Conservation (phyloP, 192 early-diverging fungal species). For the Coemansia sp. region DNA sequence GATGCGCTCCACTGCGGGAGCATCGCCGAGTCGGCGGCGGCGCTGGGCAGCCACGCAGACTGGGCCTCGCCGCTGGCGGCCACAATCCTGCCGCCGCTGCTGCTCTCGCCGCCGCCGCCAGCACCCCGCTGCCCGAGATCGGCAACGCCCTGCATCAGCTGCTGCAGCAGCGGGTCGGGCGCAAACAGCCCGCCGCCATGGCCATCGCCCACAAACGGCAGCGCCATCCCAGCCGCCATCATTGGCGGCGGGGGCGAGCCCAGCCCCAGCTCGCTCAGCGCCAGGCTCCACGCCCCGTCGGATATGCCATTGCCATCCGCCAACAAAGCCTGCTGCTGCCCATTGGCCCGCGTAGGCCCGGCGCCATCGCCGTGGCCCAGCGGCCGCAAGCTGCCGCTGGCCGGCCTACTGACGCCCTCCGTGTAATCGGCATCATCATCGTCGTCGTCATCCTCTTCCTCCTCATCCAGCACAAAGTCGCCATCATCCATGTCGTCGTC, state of each 20-base stretch:
- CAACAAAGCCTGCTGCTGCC: background rate
- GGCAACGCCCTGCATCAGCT: constrained; percentile 35
- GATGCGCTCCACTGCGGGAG: constrained; percentile 15
- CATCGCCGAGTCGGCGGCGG: constrained; percentile 13
- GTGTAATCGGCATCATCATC: constrained; percentile 38
- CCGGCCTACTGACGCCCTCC: background rate
- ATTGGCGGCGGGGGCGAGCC: constrained; percentile 8
- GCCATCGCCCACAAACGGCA: background rate
- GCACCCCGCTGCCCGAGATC: background rate
- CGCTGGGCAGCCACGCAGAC: constrained; percentile 21
- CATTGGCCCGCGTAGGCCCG: too few species aligned
- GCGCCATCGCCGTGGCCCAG: background rate
- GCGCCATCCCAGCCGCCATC: background rate
- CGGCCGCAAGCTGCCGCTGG: background rate
- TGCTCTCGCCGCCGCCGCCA: background rate
- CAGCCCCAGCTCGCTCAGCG: constrained; percentile 40
- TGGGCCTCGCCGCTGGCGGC: constrained; percentile 1
- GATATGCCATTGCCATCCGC: background rate
- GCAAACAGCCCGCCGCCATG: constrained; percentile 11
- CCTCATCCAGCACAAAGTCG: constrained; percentile 49
- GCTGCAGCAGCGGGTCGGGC: constrained; percentile 39
- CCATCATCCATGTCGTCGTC: constrained; percentile 53
- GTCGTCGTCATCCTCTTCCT: constrained; percentile 46
- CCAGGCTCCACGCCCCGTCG: constrained; percentile 22
- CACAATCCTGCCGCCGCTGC: background rate